phyloP scores from a whole-genome alignment of 2,329 filamentous ascomycete genomes.

The Gliomastix tumulicola region DNA sequence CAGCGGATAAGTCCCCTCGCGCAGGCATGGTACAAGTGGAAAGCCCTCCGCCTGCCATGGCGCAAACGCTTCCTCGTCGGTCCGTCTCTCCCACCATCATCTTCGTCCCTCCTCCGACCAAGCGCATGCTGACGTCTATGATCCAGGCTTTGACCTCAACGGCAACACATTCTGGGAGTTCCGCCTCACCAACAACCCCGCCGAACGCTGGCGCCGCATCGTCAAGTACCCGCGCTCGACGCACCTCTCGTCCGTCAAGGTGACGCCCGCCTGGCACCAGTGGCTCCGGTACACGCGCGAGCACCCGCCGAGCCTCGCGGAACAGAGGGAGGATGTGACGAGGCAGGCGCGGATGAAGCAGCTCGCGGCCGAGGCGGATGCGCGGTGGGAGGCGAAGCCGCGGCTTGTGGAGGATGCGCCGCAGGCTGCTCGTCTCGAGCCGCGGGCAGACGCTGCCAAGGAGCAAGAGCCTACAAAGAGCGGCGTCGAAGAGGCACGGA shows the following conservation, averaged over 20 bases:
- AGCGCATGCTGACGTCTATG: background rate
- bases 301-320: slow-evolving; percentile 46
- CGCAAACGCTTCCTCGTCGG: slow-evolving; percentile 56
- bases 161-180: slow-evolving; percentile 68
- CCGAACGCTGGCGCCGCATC: slow-evolving; percentile 52
- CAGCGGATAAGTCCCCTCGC: slow-evolving; percentile 24
- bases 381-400: slow-evolving; percentile 55
- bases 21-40: slow-evolving; percentile 54
- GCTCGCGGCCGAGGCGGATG: slow-evolving; percentile 55
- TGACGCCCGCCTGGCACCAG: slow-evolving; percentile 60
- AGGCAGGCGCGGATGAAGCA: slow-evolving; percentile 46
- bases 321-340: slow-evolving; percentile 46
- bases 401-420: slow-evolving; percentile 26
- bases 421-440: slow-evolving; percentile 1
- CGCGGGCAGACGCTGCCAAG: slow-evolving; percentile 2
- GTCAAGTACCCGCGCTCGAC: slow-evolving; percentile 49
- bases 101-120: background rate
- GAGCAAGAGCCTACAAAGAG: slow-evolving; percentile 10
- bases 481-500: too few species aligned
- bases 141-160: slow-evolving; percentile 52
- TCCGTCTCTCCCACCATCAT: slow-evolving; percentile 20
- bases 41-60: slow-evolving; percentile 55
- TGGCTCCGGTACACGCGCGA: slow-evolving; percentile 57
- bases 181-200: slow-evolving; percentile 36
- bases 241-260: slow-evolving; percentile 47